Base-by-base conservation (phyloP, 2,329 filamentous ascomycete species). In the Colletotrichum noveboracense region DNA sequence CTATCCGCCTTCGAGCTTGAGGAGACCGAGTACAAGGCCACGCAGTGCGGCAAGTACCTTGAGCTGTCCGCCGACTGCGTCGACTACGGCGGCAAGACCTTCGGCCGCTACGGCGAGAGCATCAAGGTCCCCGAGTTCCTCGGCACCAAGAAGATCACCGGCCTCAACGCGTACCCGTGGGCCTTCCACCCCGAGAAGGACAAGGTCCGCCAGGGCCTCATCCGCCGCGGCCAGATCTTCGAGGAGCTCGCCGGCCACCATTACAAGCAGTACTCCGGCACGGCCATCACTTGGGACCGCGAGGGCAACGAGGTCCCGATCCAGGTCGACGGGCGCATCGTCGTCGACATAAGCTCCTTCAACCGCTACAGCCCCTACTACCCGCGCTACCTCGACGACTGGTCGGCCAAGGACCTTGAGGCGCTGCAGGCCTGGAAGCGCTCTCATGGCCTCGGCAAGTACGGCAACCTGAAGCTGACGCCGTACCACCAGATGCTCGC, bases 1-100 rank as follows among this genome's bases (percentile, higher is more conserved):
- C 81, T 84, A 6, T 84, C 83, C 5, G 85, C 85, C 14, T 85
- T 85, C 58, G 82, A 84, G 77, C 85, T 88, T 21, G 77, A 81
- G 8, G 79, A 83, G 67, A 82, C 84, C 2, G 79, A 84, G 66
- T 87, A 87, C 76, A 82, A 78, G 69, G 79, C 82, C 66, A 86
- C 82, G 21, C 78, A 80, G 4, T 86, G 84, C 38, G 86, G 85
- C 12, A 79, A 83, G 6, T 83, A 83, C 18, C 84, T 89, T 80
- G 76, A 80, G 1, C 77, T 90, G 24, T 77, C 82, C 7, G 85
- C 83, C 74, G 82, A 85, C 65, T 84, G 86, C 36, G 83, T 90
- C 65, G 88, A 90, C 61, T 89, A 87, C 80, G 84, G 89, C 70
- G 89, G 89, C 26, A 84, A 84, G 70, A 82, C 79, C 2, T 89